A percentile compares a stretch with the other conserved stretches of the same genome.
Conservation (phyloP, 2,329 filamentous ascomycete species). For the Dichotomopilus funicola region DNA sequence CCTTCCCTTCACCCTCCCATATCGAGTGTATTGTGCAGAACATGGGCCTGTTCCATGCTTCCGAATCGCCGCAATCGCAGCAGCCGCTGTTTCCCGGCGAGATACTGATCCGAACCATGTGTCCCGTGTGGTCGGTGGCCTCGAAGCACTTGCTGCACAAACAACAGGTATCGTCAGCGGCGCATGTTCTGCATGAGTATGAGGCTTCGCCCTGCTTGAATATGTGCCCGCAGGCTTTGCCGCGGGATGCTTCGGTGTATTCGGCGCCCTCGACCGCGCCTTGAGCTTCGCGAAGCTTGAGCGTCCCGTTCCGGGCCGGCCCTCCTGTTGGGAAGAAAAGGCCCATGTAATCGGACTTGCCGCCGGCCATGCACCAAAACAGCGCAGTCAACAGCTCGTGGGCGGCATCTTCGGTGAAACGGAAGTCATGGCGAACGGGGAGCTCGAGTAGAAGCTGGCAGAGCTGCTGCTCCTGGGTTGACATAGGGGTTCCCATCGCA, state of each 20-base stretch:
- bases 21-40: constrained; percentile 90
- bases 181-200: constrained; percentile 91
- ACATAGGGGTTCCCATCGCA: constrained; percentile 48
- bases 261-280: constrained; percentile 91
- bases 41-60: constrained; percentile 84
- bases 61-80: constrained; percentile 93
- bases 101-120: constrained; percentile 83
- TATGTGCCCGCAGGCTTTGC: constrained; percentile 94
- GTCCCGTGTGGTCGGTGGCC: constrained; percentile 86
- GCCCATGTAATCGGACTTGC: constrained; percentile 65
- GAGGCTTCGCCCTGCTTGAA: constrained; percentile 92
- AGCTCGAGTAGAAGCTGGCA: constrained; percentile 75
- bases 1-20: constrained; percentile 45
- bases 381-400: constrained; percentile 69
- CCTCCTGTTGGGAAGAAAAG: constrained; percentile 77
- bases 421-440: constrained; percentile 65
- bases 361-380: constrained; percentile 79
- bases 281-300: constrained; percentile 81
- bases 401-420: constrained; percentile 66
- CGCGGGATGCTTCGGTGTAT: constrained; percentile 84
- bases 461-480: constrained; percentile 72
- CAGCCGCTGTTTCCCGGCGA: constrained; percentile 90
- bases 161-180: constrained; percentile 89
- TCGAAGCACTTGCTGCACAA: constrained; percentile 93
- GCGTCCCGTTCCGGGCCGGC: constrained; percentile 49